A percentile compares a stretch with the other conserved stretches of the same genome.
Evolutionary conservation across 225 moss, liverwort and hornwort genomes (phyloP).

Genomic region (Polytrichum formosum): DNA sequence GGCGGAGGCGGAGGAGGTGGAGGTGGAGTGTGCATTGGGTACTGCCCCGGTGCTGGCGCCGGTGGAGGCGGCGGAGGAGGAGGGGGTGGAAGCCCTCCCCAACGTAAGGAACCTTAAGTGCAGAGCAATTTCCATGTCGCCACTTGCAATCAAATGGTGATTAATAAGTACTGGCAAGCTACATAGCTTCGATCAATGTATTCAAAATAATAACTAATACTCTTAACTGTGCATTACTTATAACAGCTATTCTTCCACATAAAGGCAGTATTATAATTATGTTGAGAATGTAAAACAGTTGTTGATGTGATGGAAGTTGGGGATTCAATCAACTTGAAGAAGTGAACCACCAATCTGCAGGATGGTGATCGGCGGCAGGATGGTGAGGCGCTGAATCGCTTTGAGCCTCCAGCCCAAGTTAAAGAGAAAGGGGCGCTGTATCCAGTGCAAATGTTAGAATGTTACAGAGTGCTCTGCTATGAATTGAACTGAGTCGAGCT

Average conservation of each 20-base stretch:
- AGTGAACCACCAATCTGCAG: too few relatives aligned
- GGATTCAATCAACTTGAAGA: too few relatives aligned
- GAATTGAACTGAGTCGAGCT: too few relatives aligned
- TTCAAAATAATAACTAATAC: not conserved
- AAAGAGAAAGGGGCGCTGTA: too few relatives aligned
- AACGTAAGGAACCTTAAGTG: not conserved
- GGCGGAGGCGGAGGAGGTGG: not conserved
- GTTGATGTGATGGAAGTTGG: too few relatives aligned
- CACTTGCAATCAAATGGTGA: not conserved
- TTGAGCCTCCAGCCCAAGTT: too few relatives aligned
- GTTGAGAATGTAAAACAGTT: too few relatives aligned
- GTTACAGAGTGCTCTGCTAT: too few relatives aligned
- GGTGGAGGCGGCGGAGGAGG: slow-evolving; percentile 8
- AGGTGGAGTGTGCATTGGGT: slow-evolving; percentile 18
- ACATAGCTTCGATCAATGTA: not conserved
- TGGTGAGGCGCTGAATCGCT: too few relatives aligned
- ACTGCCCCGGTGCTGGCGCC: slow-evolving; percentile 2
- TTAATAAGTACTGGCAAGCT: not conserved
- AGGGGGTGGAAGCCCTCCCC: not conserved
- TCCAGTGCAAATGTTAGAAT: too few relatives aligned
- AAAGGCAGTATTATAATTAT: not conserved
- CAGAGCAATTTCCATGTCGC: not conserved
- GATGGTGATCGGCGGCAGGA: too few relatives aligned
- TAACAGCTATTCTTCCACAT: not conserved
- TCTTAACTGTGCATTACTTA: not conserved